phyloP scores from a whole-genome alignment of 306 rosid genomes.

The apple (Malus domestica) region DNA sequence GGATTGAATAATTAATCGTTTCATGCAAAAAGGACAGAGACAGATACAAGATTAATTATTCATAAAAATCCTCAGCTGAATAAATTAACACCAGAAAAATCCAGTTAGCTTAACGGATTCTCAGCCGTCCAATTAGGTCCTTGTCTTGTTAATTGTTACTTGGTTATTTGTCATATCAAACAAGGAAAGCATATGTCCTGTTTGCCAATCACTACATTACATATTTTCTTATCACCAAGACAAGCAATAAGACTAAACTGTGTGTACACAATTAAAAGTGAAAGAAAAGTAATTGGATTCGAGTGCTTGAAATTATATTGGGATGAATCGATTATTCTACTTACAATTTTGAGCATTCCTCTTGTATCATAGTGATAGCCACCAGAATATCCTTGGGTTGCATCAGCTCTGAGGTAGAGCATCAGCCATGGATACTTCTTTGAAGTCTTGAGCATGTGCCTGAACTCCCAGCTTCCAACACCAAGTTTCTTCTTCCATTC shows the following conservation, averaged over 20 bases:
- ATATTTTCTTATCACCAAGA: not conserved
- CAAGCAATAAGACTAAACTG: not conserved
- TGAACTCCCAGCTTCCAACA: slow-evolving; percentile 69
- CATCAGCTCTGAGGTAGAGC: slow-evolving; percentile 85
- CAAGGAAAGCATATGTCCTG: not conserved
- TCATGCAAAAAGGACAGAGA: slow-evolving; percentile 7
- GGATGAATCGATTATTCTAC: slow-evolving; percentile 1
- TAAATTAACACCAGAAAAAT: not conserved
- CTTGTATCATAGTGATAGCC: slow-evolving; percentile 85
- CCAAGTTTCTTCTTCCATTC: slow-evolving; percentile 69
- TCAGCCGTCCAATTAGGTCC: slow-evolving; percentile 3
- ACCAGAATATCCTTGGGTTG: slow-evolving; percentile 72
- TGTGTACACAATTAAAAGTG: no score
- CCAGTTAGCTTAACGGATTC: not conserved
- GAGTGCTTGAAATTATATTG: not conserved
- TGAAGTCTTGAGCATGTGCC: slow-evolving; percentile 63
- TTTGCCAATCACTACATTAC: not conserved
- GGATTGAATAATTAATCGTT: not conserved
- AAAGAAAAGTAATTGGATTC: not conserved
- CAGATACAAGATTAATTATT: slow-evolving; percentile 3
- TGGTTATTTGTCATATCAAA: not conserved
- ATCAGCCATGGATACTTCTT: slow-evolving; percentile 78
- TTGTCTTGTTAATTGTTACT: not conserved
- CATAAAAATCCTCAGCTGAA: not conserved
- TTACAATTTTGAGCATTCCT: slow-evolving; percentile 72